These are phyloP conservation scores for Sarcocystis neurona DNA, from an alignment of 169 alveolate genomes.

Conservation along the genomic window DNA sequence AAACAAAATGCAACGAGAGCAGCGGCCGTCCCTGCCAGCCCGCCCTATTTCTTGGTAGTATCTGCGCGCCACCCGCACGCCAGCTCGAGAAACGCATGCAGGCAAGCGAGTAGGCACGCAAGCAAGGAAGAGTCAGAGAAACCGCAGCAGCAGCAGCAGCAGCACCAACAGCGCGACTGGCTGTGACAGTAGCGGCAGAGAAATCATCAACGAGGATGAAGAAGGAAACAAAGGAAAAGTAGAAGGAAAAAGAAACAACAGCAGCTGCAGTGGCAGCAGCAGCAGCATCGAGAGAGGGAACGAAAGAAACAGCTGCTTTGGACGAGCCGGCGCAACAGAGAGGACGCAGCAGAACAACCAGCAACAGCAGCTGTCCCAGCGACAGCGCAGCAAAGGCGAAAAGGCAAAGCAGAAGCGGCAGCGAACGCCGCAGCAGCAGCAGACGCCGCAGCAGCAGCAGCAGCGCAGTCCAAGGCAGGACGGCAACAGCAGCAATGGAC, in stretches of 20 bases:
- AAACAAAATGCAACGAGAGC: constrained; percentile 56
- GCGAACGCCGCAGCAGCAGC: background rate
- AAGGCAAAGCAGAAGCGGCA: too few relatives aligned
- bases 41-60: constrained; percentile 97
- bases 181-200: background rate
- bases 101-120: too few relatives aligned
- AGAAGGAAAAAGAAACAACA: background rate
- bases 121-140: background rate
- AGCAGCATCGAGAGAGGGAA: background rate
- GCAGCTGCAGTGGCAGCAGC: background rate
- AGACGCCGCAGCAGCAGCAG: background rate
- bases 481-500: background rate
- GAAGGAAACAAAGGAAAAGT: background rate
- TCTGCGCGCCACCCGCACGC: constrained; percentile 36
- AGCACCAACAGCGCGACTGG: background rate
- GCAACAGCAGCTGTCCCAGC: background rate
- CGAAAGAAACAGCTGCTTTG: too few relatives aligned
- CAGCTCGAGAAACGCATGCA: background rate
- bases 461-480: background rate
- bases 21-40: constrained; percentile 96
- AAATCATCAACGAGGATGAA: background rate
- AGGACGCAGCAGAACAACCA: background rate
- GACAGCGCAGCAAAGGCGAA: background rate
- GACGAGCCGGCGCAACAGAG: too few relatives aligned
- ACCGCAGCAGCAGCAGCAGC: background rate